These are phyloP conservation scores for Colletotrichum noveboracense DNA, from an alignment of 2,329 filamentous ascomycete genomes.

Conservation along the genomic window DNA sequence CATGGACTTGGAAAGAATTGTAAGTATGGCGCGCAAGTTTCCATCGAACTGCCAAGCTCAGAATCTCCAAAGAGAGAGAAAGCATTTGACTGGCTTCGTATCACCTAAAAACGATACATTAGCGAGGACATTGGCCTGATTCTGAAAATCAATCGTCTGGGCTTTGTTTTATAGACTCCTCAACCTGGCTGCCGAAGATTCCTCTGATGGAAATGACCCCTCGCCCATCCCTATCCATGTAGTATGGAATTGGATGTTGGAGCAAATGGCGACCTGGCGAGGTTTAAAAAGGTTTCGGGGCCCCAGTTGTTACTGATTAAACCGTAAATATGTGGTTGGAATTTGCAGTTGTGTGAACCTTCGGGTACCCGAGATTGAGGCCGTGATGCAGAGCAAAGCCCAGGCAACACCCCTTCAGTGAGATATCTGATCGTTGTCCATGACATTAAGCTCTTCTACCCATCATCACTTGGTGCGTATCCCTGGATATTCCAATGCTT, in stretches of 20 bases:
- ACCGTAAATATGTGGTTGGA: no score
- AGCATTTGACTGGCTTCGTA: not conserved
- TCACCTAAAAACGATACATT: no score
- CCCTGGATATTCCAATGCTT: not conserved
- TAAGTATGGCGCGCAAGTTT: no score
- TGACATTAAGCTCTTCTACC: not conserved
- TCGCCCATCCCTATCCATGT: not conserved
- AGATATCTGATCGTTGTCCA: fast-evolving
- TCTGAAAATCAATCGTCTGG: fast-evolving
- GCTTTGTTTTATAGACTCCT: not conserved
- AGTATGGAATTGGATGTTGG: not conserved
- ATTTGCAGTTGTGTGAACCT: no score
- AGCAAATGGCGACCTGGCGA: not conserved
- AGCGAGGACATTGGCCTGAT: not conserved
- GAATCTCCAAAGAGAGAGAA: not conserved
- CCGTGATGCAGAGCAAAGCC: not conserved
- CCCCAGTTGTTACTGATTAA: fast-evolving
- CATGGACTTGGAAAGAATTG: no score
- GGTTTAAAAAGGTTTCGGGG: not conserved
- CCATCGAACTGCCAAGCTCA: no score
- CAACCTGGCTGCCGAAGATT: fast-evolving
- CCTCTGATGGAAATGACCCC: fast-evolving
- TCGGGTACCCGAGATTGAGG: not conserved
- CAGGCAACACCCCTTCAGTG: fast-evolving
- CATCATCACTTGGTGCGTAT: not conserved